phyloP scores from a whole-genome alignment of 352 stramenopile species.

The Peronospora destructor region DNA sequence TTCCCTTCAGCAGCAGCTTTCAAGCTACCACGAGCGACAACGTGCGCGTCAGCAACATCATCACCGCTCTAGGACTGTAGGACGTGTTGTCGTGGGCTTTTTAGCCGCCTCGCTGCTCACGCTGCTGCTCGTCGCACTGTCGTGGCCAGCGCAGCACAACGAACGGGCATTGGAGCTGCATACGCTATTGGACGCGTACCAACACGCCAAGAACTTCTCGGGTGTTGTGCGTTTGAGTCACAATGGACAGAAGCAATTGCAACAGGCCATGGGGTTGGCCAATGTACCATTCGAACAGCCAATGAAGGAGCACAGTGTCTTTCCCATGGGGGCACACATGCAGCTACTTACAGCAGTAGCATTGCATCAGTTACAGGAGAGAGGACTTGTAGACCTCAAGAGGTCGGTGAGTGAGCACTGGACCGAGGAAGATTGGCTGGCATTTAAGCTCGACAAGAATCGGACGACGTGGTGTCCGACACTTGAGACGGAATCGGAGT shows the following conservation, averaged over 20 bases:
- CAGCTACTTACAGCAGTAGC: constrained; percentile 50
- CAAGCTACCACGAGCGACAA: constrained; percentile 29
- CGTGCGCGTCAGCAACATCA: constrained; percentile 16
- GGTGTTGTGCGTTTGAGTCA: constrained; percentile 44
- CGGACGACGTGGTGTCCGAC: constrained; percentile 45
- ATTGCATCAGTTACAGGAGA: constrained; percentile 59
- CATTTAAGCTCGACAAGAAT: constrained; percentile 41
- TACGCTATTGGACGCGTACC: constrained; percentile 28
- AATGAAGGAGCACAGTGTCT: constrained; percentile 45
- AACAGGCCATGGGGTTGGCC: constrained; percentile 35
- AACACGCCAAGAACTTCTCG: constrained; percentile 38
- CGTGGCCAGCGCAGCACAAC: constrained; percentile 28
- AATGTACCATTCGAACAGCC: constrained; percentile 41
- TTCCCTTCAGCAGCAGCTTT: constrained; percentile 31
- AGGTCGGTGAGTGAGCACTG: constrained; percentile 32
- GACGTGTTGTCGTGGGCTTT: constrained; percentile 34
- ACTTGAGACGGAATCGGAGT: constrained; percentile 18
- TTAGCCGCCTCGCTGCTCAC: constrained; percentile 29
- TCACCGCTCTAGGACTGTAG: constrained; percentile 22
- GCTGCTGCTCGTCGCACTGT: constrained; percentile 31
- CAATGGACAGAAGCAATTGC: constrained; percentile 44
- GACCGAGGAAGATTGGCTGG: constrained; percentile 32
- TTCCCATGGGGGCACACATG: constrained; percentile 51
- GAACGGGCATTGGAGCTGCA: constrained; percentile 26
- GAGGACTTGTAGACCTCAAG: constrained; percentile 30